Conservation (phyloP, 805 yeast species). For the Brettanomyces sp. region DNA sequence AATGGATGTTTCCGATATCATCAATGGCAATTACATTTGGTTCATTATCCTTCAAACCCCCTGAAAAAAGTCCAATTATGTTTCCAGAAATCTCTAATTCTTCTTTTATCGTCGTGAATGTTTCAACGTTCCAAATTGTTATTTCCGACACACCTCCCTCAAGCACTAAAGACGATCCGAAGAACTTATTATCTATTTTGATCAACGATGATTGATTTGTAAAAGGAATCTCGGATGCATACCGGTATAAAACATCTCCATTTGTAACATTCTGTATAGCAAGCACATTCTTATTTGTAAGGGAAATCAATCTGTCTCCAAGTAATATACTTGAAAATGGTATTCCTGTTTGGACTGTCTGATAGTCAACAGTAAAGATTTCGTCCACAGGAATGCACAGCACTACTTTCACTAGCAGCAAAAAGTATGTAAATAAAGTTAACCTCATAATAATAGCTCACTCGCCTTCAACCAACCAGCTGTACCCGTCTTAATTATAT, state of each 20-base stretch:
- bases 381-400: slow-evolving; percentile 30
- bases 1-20: slow-evolving; percentile 6
- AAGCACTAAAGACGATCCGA: slow-evolving; percentile 11
- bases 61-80: slow-evolving; percentile 10
- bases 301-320: slow-evolving; percentile 13
- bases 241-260: slow-evolving; percentile 24
- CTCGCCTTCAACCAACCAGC: too few species aligned
- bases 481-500: too few species aligned
- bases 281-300: slow-evolving; percentile 21
- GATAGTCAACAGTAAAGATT: slow-evolving; percentile 49
- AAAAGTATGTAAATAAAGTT: too few species aligned
- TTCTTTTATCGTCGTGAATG: slow-evolving; percentile 7
- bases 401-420: neutral
- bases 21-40: slow-evolving; percentile 1
- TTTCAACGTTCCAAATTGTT: slow-evolving; percentile 12
- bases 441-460: too few species aligned
- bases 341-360: slow-evolving; percentile 35
- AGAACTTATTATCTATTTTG: slow-evolving; percentile 6
- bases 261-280: slow-evolving; percentile 15
- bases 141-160: slow-evolving; percentile 6
- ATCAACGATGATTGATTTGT: slow-evolving; percentile 6
- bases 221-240: slow-evolving; percentile 15
- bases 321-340: slow-evolving; percentile 12
- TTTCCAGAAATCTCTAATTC: slow-evolving; percentile 8
- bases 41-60: neutral